Evolutionary conservation across 345 rosid species (phyloP), one percentile per base, ranked within the genome.

Genomic region (Crucihimalaya himalaica): DNA sequence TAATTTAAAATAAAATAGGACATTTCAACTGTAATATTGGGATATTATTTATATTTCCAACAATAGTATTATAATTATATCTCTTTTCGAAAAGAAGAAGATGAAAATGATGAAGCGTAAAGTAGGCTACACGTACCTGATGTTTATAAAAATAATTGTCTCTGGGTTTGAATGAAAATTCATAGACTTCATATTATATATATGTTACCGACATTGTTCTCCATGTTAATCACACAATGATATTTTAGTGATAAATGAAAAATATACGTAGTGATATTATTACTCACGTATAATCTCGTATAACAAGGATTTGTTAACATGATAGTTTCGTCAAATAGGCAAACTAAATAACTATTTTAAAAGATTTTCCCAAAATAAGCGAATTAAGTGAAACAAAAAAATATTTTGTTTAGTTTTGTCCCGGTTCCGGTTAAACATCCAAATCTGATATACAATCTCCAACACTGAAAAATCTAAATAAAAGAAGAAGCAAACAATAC

Each of bases 11-110:
- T 15, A 0, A 15, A 37, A 21, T 25, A 27, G 29, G 74, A 75
- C 73, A 75, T 68, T 53, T 68, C 74, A 75, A 68, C 69, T 39
- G 43, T 74, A 20, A 29, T 27, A 47, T 23, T 37, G 29, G 43
- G 50, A 74, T 73, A 34, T 18, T 35, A 56, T 32, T 29, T 42
- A 15, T 13, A 20, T 63, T 37, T 50, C 1, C 34, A 13, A 62
- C 54, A 28, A 63, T 0, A 21, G 21, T n/a, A 63, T 25, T 37
- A 15, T 3, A 45, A 43, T n/a, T 5, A 43, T 16, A 14, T 16
- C 11, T 54, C n/a, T 28, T 28, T 27, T 7, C 1, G 11, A 18
- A 47, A 55, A 55, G 19, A 59, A 34, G 50, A 47, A 5, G 59
- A 50, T 6, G 75, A 71, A 2, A 50, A 39, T 18, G 27, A 37